phyloP scores from a whole-genome alignment of 768 basidiomycete genomes.

The Leccinum variicolor region DNA sequence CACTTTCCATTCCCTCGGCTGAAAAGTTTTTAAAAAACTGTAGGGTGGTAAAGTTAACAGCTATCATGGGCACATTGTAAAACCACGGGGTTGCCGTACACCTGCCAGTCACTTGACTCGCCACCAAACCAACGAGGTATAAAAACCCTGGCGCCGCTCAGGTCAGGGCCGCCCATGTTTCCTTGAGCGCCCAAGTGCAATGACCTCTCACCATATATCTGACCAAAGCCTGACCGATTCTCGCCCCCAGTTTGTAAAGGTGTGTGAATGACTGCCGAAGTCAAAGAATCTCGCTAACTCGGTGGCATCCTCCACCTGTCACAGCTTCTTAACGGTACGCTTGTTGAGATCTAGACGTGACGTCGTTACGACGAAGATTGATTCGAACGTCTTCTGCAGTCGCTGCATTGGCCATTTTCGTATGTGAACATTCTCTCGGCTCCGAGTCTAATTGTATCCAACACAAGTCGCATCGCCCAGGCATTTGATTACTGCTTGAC shows the following conservation, averaged over 20 bases:
- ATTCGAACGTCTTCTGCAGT: conserved; percentile 4
- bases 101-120: too few relatives aligned
- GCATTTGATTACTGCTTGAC: conserved; percentile 24
- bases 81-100: too few relatives aligned
- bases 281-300: not conserved
- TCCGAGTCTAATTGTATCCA: not conserved
- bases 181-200: not conserved
- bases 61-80: too few relatives aligned
- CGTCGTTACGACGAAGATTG: not conserved
- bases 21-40: too few relatives aligned
- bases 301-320: not conserved
- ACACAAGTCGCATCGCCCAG: conserved; percentile 3
- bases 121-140: too few relatives aligned
- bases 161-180: not conserved
- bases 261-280: not conserved
- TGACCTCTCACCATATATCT: conserved; percentile 3
- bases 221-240: conserved; percentile 5
- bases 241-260: conserved; percentile 23
- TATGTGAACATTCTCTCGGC: not conserved
- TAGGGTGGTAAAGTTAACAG: too few relatives aligned
- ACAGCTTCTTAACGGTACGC: conserved; percentile 20
- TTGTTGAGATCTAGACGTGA: not conserved
- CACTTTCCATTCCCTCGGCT: too few relatives aligned
- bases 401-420: conserved; percentile 17
- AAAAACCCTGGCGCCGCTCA: too few relatives aligned